Evolutionary conservation across 306 rosid genomes (phyloP).

Genomic region (Comarum palustre): DNA sequence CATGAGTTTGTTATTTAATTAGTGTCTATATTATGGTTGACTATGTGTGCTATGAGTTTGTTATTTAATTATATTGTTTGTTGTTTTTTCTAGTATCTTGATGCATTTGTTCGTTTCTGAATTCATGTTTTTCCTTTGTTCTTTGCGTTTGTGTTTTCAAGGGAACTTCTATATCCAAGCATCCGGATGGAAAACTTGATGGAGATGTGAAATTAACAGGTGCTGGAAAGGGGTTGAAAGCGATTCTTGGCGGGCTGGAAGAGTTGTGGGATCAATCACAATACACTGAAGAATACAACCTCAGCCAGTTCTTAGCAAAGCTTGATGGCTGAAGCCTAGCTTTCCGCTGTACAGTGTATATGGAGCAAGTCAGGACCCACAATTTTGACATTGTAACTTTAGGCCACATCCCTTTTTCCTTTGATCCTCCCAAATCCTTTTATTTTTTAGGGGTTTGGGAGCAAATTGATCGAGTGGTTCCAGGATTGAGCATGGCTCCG

Average conservation of each 20-base stretch:
- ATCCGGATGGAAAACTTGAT: conserved; percentile 40
- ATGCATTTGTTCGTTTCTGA: background rate
- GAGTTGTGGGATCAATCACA: conserved; percentile 98
- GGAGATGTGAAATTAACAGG: conserved; percentile 56
- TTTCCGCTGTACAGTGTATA: conserved; percentile 37
- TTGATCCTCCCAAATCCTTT: conserved; percentile 20
- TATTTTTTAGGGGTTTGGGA: conserved; percentile 15
- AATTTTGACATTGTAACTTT: conserved; percentile 39
- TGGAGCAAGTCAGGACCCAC: conserved; percentile 31
- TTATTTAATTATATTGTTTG: background rate
- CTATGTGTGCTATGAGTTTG: background rate
- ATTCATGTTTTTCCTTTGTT: background rate
- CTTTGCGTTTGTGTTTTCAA: conserved; percentile 19
- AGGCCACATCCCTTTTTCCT: conserved; percentile 3
- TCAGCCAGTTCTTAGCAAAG: conserved; percentile 79
- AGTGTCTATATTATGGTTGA: background rate
- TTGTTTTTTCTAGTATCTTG: background rate
- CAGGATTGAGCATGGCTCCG: conserved; percentile 3
- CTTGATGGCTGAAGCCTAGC: conserved; percentile 62
- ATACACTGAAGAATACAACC: conserved; percentile 87
- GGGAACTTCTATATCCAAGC: conserved; percentile 57
- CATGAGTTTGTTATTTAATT: background rate
- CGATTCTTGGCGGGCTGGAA: conserved; percentile 88
- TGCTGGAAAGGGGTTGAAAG: conserved; percentile 78
- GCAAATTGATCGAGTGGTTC: conserved; percentile 5